A percentile compares a stretch with the other conserved stretches of the same genome.
phyloP scores from a whole-genome alignment of 202 grass and related monocot genomes.

The Panicum hallii region DNA sequence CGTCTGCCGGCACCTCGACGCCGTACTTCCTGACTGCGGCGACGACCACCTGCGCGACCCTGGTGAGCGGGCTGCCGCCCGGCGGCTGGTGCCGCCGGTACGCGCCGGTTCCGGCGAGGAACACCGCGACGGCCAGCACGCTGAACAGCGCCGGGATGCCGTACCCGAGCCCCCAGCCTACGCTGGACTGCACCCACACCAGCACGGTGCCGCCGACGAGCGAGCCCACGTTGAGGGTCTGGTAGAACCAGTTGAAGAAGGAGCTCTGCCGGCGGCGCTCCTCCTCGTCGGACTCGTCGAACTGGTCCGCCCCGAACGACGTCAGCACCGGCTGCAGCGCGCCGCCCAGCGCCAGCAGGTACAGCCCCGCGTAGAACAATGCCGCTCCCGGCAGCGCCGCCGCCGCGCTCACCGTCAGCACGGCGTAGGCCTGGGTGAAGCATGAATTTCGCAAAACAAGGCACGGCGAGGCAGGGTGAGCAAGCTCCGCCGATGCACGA shows the following conservation, averaged over 20 bases:
- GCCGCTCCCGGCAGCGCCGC: conserved; percentile 56
- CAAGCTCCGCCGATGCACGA: no score
- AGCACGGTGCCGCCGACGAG: conserved; percentile 84
- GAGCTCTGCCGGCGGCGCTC: conserved; percentile 56
- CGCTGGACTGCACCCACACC: conserved; percentile 77
- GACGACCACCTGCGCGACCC: conserved; percentile 77
- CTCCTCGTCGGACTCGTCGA: conserved; percentile 43
- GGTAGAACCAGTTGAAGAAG: conserved; percentile 72
- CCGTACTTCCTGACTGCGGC: conserved; percentile 71
- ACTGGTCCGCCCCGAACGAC: conserved; percentile 83
- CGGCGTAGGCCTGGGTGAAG: conserved; percentile 56
- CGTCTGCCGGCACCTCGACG: conserved; percentile 47
- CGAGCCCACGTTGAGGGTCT: conserved; percentile 55
- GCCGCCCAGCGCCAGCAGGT: conserved; percentile 65
- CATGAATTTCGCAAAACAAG: no score
- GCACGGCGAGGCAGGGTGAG: no score
- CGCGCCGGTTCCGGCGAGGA: conserved; percentile 45
- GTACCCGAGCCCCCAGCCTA: conserved; percentile 76
- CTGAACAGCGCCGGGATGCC: conserved; percentile 72
- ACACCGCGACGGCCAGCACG: conserved; percentile 57
- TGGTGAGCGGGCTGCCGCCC: conserved; percentile 74
- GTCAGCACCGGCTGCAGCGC: conserved; percentile 52
- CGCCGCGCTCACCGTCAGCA: conserved; percentile 65
- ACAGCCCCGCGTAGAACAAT: conserved; percentile 75
- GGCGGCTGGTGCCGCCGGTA: conserved; percentile 66